Percentiles rank a stretch among this genome's conserved stretches.
phyloP scores from a whole-genome alignment of 768 basidiomycete species.

The Trametes cinnabarina region DNA sequence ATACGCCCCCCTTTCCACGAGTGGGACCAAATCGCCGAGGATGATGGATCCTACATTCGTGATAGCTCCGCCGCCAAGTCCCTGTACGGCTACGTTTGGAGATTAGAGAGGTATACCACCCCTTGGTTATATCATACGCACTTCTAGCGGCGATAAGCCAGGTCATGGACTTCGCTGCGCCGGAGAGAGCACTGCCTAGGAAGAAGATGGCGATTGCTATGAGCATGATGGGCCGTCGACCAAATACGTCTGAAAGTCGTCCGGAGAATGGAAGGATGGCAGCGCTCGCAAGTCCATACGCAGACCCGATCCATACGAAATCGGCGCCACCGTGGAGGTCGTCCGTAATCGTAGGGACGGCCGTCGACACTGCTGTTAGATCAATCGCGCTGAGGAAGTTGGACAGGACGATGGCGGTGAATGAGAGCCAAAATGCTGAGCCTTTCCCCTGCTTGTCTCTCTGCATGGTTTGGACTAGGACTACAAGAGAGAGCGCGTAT shows the following conservation, averaged over 20 bases:
- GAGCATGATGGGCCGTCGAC: slow-evolving; percentile 33
- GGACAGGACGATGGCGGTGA: slow-evolving; percentile 2
- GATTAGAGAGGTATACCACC: no score
- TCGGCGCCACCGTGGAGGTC: slow-evolving; percentile 18
- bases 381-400: slow-evolving; percentile 16
- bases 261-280: slow-evolving; percentile 33
- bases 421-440: slow-evolving; percentile 5
- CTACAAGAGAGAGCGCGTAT: no score
- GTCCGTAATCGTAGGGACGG: slow-evolving; percentile 1
- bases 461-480: no score
- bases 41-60: slow-evolving; percentile 23
- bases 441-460: not conserved
- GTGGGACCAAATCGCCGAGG: slow-evolving; percentile 25
- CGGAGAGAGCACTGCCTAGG: slow-evolving; percentile 41
- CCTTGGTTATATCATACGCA: not conserved
- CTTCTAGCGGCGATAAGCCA: slow-evolving; percentile 38
- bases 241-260: slow-evolving; percentile 26
- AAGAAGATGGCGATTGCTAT: slow-evolving; percentile 33
- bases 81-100: slow-evolving; percentile 27
- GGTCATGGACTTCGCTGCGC: slow-evolving; percentile 38
- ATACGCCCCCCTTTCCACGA: slow-evolving; percentile 34
- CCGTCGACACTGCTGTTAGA: slow-evolving; percentile 2
- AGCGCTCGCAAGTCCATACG: slow-evolving; percentile 36
- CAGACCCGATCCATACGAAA: slow-evolving; percentile 29
- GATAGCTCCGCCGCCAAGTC: slow-evolving; percentile 28